Evolutionary conservation across 1,284 basidiomycete genomes (phyloP), one percentile per base, ranked within the genome.

Genomic region (Tylopilus sp.): DNA sequence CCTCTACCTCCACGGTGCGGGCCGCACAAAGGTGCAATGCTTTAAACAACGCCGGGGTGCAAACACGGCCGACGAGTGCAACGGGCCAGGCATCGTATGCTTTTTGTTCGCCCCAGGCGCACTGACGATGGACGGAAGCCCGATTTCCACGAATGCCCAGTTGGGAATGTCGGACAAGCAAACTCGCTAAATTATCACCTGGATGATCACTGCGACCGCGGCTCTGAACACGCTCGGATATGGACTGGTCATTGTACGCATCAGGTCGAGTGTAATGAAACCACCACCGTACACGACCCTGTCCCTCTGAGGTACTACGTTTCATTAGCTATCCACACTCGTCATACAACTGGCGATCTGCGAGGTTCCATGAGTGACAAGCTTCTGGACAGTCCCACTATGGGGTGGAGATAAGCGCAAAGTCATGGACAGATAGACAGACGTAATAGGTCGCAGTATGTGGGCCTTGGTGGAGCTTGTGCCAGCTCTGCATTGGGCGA

Each of bases 281-380:
- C 84, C 86, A 8, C 85, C 84, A 2, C 86, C 85, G 19, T 61
- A 66, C 3, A 86, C 59, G 50, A 82, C 74, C 19, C n/a, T n/a
- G n/a, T n/a, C n/a, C n/a, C n/a, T n/a, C n/a, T n/a, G n/a, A 70
- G 10, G 79, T 66, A 0, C 77, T 75, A 2, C 74, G 56, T n/a
- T 67, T 61, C 21, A 79, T 61, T 23, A 85, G 71, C 52, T 79
- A 69, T 21, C 70, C 0, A 75, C 69, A 4, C 78, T 69, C 2
- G 71, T 74, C 13, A 81, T 73, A 50, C 79, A 82, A 31, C 85
- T 81, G 38, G 77, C 66, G 6, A 87, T 78, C 53, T 89, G 85
- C 6, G 83, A 67, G 0, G 71, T 68, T n/a, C 85, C 85, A 42
- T 74, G 64, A 0, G 83, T 82, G 0, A 81, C 55, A 10, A 77